These are phyloP conservation scores for Tolypocladium inflatum DNA, from an alignment of 2,329 filamentous ascomycete species.

Conservation along the genomic window DNA sequence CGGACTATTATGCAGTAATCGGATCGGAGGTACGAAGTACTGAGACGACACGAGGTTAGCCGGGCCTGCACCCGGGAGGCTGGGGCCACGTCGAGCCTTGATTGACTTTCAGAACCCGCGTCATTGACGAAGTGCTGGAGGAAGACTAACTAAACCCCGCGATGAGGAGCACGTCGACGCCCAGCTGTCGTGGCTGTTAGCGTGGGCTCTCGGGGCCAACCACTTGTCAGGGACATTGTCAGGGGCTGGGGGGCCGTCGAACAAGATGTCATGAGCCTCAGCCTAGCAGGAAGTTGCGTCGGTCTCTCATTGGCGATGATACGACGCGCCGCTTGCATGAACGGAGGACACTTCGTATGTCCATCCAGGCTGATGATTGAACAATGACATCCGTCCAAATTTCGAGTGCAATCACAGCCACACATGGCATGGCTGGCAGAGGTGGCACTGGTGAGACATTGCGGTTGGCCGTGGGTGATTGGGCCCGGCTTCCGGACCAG, in stretches of 20 bases:
- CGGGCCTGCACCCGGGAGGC: background rate
- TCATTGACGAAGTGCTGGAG: no score
- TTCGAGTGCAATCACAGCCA: background rate
- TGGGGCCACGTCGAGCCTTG: no score
- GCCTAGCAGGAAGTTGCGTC: no score
- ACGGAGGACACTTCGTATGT: background rate
- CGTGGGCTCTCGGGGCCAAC: background rate
- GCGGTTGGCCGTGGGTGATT: background rate
- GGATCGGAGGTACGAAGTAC: no score
- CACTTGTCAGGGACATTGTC: no score
- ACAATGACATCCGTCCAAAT: background rate
- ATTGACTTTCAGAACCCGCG: no score
- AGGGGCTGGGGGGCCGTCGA: no score
- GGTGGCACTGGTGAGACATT: background rate
- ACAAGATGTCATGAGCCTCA: background rate
- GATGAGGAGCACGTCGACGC: background rate
- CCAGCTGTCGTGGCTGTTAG: background rate
- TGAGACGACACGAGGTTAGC: no score
- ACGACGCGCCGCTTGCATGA: background rate
- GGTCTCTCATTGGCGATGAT: background rate
- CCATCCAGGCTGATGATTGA: background rate
- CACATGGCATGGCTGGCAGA: background rate
- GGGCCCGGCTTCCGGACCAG: background rate
- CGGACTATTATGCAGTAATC: no score
- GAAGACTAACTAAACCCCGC: background rate